Evolutionary conservation across 2,329 filamentous ascomycete species (phyloP).

Genomic region (Pseudocercospora eumusae): DNA sequence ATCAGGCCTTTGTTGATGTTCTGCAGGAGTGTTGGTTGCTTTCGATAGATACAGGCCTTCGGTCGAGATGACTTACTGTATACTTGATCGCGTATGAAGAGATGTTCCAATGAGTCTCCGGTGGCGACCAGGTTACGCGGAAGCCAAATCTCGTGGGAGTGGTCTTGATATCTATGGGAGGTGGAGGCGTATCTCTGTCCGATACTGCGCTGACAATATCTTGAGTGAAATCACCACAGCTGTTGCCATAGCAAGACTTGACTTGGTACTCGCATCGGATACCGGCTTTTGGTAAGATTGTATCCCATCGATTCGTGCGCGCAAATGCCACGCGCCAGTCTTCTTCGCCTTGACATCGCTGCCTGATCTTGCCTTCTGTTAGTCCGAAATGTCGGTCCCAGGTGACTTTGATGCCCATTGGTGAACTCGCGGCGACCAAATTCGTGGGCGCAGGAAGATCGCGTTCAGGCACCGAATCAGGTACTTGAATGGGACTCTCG

Average conservation of each 20-base stretch:
- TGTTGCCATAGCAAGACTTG: slow-evolving; percentile 12
- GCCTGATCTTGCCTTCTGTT: slow-evolving; percentile 11
- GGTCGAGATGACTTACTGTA: not conserved
- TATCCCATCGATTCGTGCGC: slow-evolving; percentile 9
- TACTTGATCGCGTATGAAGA: slow-evolving; percentile 13
- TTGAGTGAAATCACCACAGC: slow-evolving; percentile 13
- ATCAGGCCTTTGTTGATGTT: not conserved
- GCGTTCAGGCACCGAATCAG: slow-evolving; percentile 11
- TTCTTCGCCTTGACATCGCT: not conserved
- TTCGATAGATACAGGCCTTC: too few relatives aligned
- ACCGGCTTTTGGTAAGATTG: slow-evolving; percentile 12
- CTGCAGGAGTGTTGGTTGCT: not conserved
- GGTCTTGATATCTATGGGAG: slow-evolving; percentile 10
- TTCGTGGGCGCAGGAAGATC: slow-evolving; percentile 8
- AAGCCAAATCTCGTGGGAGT: slow-evolving; percentile 13
- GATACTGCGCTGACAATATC: slow-evolving; percentile 13
- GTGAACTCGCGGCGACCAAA: slow-evolving; percentile 4
- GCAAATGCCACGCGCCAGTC: slow-evolving; percentile 11
- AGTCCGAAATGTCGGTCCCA: slow-evolving; percentile 17
- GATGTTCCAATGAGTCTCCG: slow-evolving; percentile 14
- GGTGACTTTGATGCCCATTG: slow-evolving; percentile 19
- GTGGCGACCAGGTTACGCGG: slow-evolving; percentile 11
- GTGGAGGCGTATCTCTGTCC: slow-evolving; percentile 14
- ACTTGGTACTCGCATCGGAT: slow-evolving; percentile 21
- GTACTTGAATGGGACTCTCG: slow-evolving; percentile 8